Evolutionary conservation across 1,139 yeast genomes (phyloP).

Genomic region (Groenewaldozyma auringiensis): DNA sequence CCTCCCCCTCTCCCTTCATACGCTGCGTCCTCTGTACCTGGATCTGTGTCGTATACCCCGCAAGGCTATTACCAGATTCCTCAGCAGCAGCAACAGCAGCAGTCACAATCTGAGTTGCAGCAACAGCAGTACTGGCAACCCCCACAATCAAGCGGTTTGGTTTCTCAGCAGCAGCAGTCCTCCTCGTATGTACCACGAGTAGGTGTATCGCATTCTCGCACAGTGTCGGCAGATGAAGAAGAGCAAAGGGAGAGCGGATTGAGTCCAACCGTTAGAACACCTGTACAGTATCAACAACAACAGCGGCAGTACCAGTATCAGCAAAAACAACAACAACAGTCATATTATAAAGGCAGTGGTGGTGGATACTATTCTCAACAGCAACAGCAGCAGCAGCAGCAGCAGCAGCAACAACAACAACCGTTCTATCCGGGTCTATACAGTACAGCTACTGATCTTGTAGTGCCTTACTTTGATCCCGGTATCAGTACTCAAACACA

Average conservation of each 20-base stretch:
- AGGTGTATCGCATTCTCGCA: background rate
- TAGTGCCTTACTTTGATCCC: background rate
- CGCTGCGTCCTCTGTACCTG: conserved; percentile 27
- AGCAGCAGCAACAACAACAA: background rate
- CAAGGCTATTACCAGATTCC: conserved; percentile 23
- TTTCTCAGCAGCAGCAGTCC: background rate
- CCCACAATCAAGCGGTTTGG: background rate
- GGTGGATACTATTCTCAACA: background rate
- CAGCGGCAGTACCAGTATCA: background rate
- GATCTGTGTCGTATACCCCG: background rate
- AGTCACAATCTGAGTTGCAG: conserved; percentile 1
- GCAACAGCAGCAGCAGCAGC: background rate
- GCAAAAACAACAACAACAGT: background rate
- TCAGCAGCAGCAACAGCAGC: conserved; percentile 16
- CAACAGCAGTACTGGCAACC: background rate
- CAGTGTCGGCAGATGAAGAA: background rate
- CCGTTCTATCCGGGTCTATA: conserved; percentile 1
- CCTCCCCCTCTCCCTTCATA: conserved; percentile 21
- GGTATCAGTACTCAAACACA: background rate
- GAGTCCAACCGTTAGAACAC: background rate
- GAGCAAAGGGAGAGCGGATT: background rate
- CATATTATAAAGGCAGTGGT: background rate
- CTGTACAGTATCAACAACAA: background rate
- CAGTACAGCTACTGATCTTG: background rate
- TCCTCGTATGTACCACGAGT: background rate